Evolutionary conservation across 495 filamentous ascomycete genomes (phyloP), one percentile per base, ranked within the genome.

Genomic region (Penicillium roqueforti): DNA sequence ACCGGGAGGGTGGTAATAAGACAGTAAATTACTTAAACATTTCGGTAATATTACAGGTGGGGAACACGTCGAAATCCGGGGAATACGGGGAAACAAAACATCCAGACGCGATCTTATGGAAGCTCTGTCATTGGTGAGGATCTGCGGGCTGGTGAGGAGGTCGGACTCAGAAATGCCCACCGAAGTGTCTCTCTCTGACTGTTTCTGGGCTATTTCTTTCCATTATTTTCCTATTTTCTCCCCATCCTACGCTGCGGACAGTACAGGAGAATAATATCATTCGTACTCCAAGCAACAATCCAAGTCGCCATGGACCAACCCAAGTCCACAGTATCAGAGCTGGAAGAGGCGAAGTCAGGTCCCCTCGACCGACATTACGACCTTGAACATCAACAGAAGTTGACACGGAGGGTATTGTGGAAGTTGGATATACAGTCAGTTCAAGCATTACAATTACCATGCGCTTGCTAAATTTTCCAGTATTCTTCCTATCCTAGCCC

Each of bases 401-500:
- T 71, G 13, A 59, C 60, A 14, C 66, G 75, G 22, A 67, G 60
- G 45, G 66, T 84, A 31, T 58, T 84, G 9, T 71, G 71, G 56
- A 82, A 83, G 58, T 61, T 81, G 23, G 80, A 83, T 62, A 73
- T 74, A 26, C 76, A 78, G 80, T 84, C 56, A 53, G 54, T 58
- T 1, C 22, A 6, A 3, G 3, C n/a, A 6, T 1, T 16, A 29
- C 25, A 16, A 29, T 19, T 2, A n/a, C 4, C n/a, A 6, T 5
- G 22, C n/a, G 8, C 25, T 29, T 10, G 29, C 20, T 28, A 8
- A 18, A 23, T 29, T 25, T 22, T 28, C 9, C 23, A 81, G 82
- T 20, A 72, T 88, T 13, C 75, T 88, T 14, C 86, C 86, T 0
- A 77, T 83, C 61, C 75, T 89, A 5, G 76, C 83, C 0, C 37